Base-by-base conservation (phyloP, 768 basidiomycete genomes). In the Cantharellus anzutake region DNA sequence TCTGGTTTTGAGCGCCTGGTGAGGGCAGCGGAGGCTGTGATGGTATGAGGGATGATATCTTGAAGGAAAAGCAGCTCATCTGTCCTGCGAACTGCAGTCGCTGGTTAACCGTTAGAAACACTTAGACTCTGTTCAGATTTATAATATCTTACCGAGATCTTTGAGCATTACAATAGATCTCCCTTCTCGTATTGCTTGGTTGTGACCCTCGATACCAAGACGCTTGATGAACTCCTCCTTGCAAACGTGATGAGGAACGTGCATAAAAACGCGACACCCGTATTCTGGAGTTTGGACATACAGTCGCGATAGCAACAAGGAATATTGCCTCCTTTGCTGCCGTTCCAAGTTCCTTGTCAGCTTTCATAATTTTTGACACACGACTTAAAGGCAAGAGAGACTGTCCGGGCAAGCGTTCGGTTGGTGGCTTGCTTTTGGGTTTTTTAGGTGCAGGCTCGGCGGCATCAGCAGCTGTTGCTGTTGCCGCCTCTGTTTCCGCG, bases 201-300 rank as follows among this genome's bases (percentile, higher is more conserved):
- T 65, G 41, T 69, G 69, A 3, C 67, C 68, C 41, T 69, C 66
- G 35, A 69, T 66, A 62, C 70, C 68, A 51, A 71, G 66, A 60
- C 69, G 65, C 52, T 70, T 67, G 53, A 72, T 66, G 60, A 72
- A 72, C 53, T 70, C 69, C 66, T 72, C 71, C 71, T 71, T 48
- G 11, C 44, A 1, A 48, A 48, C 44, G 20, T 29, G 20, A 29
- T 29, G 20, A 29, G 20, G 20, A 29, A 29, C 20, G 37, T 4
- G 41, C 20, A 3, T 29, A 7, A 0, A 16, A 16, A 48, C 4
- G 11, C 34, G 57, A 29, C 5, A 35, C 5, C 14, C 34, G 42
- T 42, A 38, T 57, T n/a, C 16, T 37, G 5, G 5, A 7, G 53
- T 4, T 4, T 0, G 42, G 20, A 67, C 68, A 64, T 53, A 71